A percentile compares a stretch with the other conserved stretches of the same genome.
Evolutionary conservation across 129 eudicot species (phyloP).

Genomic region (Helichrysum umbraculigerum): DNA sequence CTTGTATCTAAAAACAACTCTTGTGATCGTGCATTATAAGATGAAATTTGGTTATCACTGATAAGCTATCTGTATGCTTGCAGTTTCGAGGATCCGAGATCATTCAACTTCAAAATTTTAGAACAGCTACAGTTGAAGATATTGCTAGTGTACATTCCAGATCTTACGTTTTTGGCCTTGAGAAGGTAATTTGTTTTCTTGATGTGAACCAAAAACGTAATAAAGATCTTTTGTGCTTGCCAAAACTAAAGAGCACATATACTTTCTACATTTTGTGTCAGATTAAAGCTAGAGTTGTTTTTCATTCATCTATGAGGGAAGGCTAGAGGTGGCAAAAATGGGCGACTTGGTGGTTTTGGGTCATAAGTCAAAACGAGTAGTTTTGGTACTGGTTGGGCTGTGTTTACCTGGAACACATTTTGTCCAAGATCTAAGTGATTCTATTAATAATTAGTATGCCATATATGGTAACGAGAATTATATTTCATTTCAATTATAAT

Average conservation of each 20-base stretch:
- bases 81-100: constrained; percentile 85
- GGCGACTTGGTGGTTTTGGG: too few species aligned
- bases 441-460: too few species aligned
- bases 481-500: too few species aligned
- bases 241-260: neutral
- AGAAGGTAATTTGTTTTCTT: constrained; percentile 57
- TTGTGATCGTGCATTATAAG: constrained; percentile 4
- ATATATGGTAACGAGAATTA: too few species aligned
- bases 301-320: neutral
- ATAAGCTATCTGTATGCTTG: constrained; percentile 25
- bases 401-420: too few species aligned
- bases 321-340: too few species aligned
- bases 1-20: neutral
- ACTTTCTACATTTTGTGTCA: neutral
- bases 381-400: too few species aligned
- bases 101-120: constrained; percentile 60
- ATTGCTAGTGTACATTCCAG: constrained; percentile 75
- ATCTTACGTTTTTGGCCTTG: constrained; percentile 82
- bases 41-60: neutral
- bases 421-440: too few species aligned
- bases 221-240: constrained; percentile 4
- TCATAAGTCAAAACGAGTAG: too few species aligned
- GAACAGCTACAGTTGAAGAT: constrained; percentile 71
- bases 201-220: neutral
- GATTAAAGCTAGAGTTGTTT: neutral